phyloP scores from a whole-genome alignment of 169 alveolate species.

The Plasmodium fragile region DNA sequence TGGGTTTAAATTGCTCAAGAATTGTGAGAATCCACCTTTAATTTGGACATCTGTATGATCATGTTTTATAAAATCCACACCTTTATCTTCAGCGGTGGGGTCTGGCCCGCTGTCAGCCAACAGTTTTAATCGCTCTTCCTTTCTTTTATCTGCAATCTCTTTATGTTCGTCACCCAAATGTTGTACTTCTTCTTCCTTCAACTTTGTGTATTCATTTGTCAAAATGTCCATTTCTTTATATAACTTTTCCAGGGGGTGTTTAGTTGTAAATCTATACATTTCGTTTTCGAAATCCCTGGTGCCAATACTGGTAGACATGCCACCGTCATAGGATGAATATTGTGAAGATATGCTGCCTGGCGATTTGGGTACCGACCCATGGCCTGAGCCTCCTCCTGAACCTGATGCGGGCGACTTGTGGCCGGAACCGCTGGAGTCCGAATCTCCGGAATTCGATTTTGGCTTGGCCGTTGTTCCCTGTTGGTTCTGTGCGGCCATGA shows the following conservation, averaged over 20 bases:
- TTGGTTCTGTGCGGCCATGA: neutral
- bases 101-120: neutral
- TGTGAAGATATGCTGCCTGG: neutral
- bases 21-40: slow-evolving; percentile 4
- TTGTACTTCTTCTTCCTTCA: slow-evolving; percentile 6
- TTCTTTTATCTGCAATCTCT: neutral
- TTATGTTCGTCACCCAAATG: neutral
- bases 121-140: slow-evolving; percentile 3
- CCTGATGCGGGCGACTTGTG: too few relatives aligned
- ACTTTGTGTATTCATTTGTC: neutral
- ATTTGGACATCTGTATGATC: neutral
- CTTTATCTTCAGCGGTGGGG: neutral
- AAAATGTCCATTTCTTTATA: neutral
- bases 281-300: neutral
- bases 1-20: slow-evolving; percentile 18
- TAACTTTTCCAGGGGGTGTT: slow-evolving; percentile 3
- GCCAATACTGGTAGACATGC: neutral
- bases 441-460: neutral
- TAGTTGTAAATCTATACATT: neutral
- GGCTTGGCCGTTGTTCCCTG: neutral
- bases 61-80: neutral
- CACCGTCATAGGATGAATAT: neutral
- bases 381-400: neutral
- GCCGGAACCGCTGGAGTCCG: neutral
- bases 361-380: neutral